Evolutionary conservation across 1,139 yeast species (phyloP).

Genomic region (Blastobotrys elegans): DNA sequence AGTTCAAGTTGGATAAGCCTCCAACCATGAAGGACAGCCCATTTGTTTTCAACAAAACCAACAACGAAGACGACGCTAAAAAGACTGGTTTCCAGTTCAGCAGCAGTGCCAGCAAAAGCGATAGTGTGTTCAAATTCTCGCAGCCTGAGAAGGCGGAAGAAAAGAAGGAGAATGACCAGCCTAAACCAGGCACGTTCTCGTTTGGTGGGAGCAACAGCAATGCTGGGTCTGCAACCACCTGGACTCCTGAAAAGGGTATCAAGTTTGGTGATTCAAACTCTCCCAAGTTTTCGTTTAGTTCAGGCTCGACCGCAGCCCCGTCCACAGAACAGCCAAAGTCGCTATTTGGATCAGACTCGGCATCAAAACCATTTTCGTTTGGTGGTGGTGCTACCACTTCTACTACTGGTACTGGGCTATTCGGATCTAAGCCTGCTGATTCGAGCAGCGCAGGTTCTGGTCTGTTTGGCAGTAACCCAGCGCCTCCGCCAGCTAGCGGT

Average conservation of each 20-base stretch:
- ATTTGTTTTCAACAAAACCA: conserved; percentile 16
- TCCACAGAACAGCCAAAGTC: neutral
- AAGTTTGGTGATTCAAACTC: conserved; percentile 28
- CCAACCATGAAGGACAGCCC: conserved; percentile 23
- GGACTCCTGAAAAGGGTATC: conserved; percentile 36
- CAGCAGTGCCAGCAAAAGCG: conserved; percentile 2
- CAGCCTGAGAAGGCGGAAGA: conserved; percentile 20
- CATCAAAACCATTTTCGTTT: no score
- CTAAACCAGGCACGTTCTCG: conserved; percentile 8
- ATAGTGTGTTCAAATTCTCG: conserved; percentile 19
- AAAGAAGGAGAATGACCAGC: conserved; percentile 15
- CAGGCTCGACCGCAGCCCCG: neutral
- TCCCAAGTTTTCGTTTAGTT: conserved; percentile 11
- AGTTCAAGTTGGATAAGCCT: conserved; percentile 20
- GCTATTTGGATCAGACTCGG: neutral
- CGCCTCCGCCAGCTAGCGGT: neutral
- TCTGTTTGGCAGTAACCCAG: neutral
- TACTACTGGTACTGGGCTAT: neutral
- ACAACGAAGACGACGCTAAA: conserved; percentile 9
- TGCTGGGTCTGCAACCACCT: conserved; percentile 17
- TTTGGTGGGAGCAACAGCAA: conserved; percentile 7
- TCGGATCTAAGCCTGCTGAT: conserved; percentile 8
- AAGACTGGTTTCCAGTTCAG: conserved; percentile 16
- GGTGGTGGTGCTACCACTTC: no score
- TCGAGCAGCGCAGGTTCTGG: neutral